phyloP scores from a whole-genome alignment of 2,329 filamentous ascomycete genomes.

The Fusarium keratoplasticum region DNA sequence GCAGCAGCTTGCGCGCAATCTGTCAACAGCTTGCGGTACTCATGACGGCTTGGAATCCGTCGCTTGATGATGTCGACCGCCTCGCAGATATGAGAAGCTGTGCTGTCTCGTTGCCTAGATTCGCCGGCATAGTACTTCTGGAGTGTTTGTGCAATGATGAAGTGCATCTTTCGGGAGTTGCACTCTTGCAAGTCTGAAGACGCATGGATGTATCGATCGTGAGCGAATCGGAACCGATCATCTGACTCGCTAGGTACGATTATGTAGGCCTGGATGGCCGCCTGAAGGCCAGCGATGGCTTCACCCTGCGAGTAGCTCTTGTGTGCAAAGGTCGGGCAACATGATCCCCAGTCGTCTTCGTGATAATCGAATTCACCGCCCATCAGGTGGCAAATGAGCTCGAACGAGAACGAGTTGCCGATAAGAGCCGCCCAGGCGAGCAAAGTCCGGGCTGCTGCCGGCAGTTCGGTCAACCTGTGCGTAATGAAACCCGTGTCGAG shows the following conservation, averaged over 20 bases:
- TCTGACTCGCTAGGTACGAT: constrained; percentile 86
- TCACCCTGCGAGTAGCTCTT: constrained; percentile 70
- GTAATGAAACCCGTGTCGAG: constrained; percentile 87
- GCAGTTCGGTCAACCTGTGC: constrained; percentile 80
- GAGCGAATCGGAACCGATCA: constrained; percentile 87
- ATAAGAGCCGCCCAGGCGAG: constrained; percentile 88
- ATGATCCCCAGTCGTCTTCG: constrained; percentile 58
- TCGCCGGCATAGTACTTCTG: constrained; percentile 76
- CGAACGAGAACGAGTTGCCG: constrained; percentile 86
- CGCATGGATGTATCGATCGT: constrained; percentile 87
- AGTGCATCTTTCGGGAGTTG: constrained; percentile 85
- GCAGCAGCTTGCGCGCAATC: constrained; percentile 82
- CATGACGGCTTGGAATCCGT: constrained; percentile 68
- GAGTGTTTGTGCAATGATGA: constrained; percentile 84
- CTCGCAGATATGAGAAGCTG: constrained; percentile 84
- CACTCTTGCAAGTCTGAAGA: constrained; percentile 77
- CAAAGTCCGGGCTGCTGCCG: constrained; percentile 78
- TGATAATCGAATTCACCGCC: constrained; percentile 76
- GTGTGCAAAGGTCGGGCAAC: constrained; percentile 35
- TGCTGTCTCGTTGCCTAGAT: constrained; percentile 74
- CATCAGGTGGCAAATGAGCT: constrained; percentile 80
- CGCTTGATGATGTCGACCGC: constrained; percentile 80
- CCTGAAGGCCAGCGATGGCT: constrained; percentile 82
- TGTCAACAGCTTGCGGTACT: constrained; percentile 81
- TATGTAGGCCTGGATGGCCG: constrained; percentile 82